Evolutionary conservation across 441 rosid genomes (phyloP).

Genomic region (Macaranga tanarius): DNA sequence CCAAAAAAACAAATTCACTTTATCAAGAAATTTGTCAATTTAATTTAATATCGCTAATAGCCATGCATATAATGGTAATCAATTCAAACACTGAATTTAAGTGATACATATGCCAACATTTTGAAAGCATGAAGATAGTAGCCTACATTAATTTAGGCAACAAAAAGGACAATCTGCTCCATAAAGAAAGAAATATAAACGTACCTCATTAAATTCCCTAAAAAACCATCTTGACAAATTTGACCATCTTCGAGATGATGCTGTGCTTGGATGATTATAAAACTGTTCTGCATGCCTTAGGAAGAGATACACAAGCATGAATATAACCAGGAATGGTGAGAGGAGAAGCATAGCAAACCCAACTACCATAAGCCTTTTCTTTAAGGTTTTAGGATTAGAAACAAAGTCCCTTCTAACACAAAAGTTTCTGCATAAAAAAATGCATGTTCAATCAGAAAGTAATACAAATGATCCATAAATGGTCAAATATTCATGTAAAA

Average conservation of each 20-base stretch:
- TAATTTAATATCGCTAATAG: background rate
- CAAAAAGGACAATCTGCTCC: background rate
- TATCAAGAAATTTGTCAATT: background rate
- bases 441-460: conserved; percentile 25
- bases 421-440: conserved; percentile 67
- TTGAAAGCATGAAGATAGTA: conserved; percentile 7
- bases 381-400: conserved; percentile 72
- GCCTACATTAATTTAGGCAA: conserved; percentile 2
- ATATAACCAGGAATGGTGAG: conserved; percentile 93
- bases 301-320: conserved; percentile 94
- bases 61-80: background rate
- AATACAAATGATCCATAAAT: background rate
- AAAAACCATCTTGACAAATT: conserved; percentile 94
- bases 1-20: background rate
- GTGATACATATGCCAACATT: background rate
- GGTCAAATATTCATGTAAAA: conserved; percentile 11
- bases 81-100: background rate
- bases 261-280: conserved; percentile 96
- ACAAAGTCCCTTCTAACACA: conserved; percentile 85
- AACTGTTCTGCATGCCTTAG: conserved; percentile 97
- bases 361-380: conserved; percentile 83
- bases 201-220: conserved; percentile 97
- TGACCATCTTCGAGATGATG: conserved; percentile 98
- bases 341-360: conserved; percentile 91
- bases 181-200: background rate